Evolutionary conservation across 2,329 filamentous ascomycete species (phyloP).

Genomic region (Rutstroemia sp.): DNA sequence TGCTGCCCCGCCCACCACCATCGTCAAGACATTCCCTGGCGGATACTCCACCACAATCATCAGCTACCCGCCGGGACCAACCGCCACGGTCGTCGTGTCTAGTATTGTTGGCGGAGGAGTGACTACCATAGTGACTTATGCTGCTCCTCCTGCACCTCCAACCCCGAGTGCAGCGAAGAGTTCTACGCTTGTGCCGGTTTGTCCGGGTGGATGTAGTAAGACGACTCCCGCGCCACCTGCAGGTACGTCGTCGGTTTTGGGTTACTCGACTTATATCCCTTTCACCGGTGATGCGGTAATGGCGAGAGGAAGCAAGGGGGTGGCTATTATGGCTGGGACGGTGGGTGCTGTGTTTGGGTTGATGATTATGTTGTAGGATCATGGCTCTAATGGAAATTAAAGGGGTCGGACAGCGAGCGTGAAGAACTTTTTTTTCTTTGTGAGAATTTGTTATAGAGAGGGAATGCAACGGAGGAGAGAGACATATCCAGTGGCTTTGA

Average conservation of each 20-base stretch:
- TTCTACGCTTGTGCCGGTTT: not conserved
- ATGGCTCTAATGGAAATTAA: too few species aligned
- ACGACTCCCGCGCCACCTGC: not conserved
- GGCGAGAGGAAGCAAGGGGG: not conserved
- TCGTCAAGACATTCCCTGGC: not conserved
- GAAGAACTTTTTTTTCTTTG: too few species aligned
- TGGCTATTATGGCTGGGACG: not conserved
- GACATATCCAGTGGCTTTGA: too few species aligned
- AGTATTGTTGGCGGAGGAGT: not conserved
- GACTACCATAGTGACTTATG: slow-evolving; percentile 3
- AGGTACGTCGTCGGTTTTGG: slow-evolving; percentile 1
- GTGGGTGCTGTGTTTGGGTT: not conserved
- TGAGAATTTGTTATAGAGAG: too few species aligned
- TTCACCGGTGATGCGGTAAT: not conserved
- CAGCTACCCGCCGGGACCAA: slow-evolving; percentile 1
- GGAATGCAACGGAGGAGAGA: too few species aligned
- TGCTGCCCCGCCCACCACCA: not conserved
- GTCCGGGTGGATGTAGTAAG: slow-evolving; percentile 1
- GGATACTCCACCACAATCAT: not conserved
- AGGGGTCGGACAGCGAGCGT: too few species aligned
- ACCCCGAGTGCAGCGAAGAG: not conserved
- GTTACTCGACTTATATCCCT: slow-evolving; percentile 3
- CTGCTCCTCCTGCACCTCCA: not conserved
- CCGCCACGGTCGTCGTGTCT: not conserved
- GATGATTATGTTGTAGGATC: not conserved